Percentiles rank a stretch among this genome's conserved stretches.
phyloP scores from a whole-genome alignment of 2,329 filamentous ascomycete species.

The Emydomyces testavorans region DNA sequence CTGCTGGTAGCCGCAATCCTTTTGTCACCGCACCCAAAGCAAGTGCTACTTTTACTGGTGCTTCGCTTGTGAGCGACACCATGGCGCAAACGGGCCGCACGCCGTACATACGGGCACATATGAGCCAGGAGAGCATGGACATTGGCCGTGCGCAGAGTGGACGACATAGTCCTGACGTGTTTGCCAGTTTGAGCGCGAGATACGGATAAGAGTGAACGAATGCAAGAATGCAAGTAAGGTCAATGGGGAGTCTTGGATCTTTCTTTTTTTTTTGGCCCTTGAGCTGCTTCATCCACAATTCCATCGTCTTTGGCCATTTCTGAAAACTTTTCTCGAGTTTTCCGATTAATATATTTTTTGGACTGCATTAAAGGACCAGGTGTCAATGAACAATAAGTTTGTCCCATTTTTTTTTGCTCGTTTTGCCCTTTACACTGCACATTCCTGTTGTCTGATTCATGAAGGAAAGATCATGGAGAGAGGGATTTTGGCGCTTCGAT shows the following conservation, averaged over 20 bases:
- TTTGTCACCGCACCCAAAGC: slow-evolving; percentile 21
- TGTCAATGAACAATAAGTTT: not conserved
- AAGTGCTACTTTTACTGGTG: not conserved
- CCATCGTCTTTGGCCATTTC: not conserved
- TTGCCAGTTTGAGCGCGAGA: slow-evolving; percentile 40
- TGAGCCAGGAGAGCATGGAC: slow-evolving; percentile 41
- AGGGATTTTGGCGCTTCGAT: not conserved
- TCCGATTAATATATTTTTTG: slow-evolving; percentile 1
- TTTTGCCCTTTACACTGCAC: not conserved
- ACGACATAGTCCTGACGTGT: slow-evolving; percentile 41
- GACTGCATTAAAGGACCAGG: not conserved
- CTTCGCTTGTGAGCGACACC: slow-evolving; percentile 15
- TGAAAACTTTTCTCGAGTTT: not conserved
- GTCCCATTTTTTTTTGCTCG: not conserved
- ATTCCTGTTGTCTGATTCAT: not conserved
- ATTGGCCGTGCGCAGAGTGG: slow-evolving; percentile 38
- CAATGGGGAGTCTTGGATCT: not conserved
- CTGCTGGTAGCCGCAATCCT: slow-evolving; percentile 23
- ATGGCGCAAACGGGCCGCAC: not conserved
- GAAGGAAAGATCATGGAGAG: not conserved
- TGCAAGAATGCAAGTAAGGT: not conserved
- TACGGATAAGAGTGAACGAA: slow-evolving; percentile 24
- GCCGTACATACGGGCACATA: slow-evolving; percentile 24
- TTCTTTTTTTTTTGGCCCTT: slow-evolving; percentile 3
- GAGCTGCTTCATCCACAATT: too few species aligned